Base-by-base conservation (phyloP, 176 grass and related monocot genomes). In the Triticum urartu region DNA sequence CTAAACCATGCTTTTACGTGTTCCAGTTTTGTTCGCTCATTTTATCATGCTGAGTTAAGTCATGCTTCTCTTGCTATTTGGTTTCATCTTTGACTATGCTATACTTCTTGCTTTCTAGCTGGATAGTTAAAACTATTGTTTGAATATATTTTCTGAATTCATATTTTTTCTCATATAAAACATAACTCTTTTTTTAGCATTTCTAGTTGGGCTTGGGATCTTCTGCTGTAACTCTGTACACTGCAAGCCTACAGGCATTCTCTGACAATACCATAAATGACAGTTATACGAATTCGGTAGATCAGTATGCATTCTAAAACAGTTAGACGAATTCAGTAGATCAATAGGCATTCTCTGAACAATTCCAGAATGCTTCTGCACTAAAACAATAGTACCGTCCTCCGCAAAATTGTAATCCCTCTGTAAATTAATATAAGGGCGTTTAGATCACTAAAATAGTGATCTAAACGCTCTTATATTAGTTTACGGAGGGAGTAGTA, bases 271-370 rank as follows among this genome's bases (percentile, higher is more conserved):
- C 28, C 26, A 76, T 17, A 39, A 22, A 3, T 18, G 36, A 15
- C 5, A 25, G 38, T 59, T 42, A 22, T 24, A 72, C 3, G 9
- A 71, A 22, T 70, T 71, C 9, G 15, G 21, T 68, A 80, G 35
- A 61, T 35, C 14, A 71, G 59, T 17, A 39, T 21, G 34, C 58
- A 30, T 80, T 79, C 61, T 30, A 30, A 30, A 30, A 2, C 28
- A 30, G 28, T 30, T 30, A 30, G 2, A 30, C 28, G 14, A 62
- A 17, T 79, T 71, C 20, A 7, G 21, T 68, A 80, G 35, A 61
- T 48, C 14, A 71, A 69, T 40, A 39, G 34, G 34, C 34, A 30
- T 80, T 79, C 61, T 70, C 42, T 77, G 25, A 79, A 86, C 33
- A 79, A 64, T 45, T 43, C 14, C 8, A 7, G 22, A 45, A 30